Evolutionary conservation across 2,329 filamentous ascomycete genomes (phyloP), one percentile per base, ranked within the genome.

Genomic region (Zymoseptoria brevis): DNA sequence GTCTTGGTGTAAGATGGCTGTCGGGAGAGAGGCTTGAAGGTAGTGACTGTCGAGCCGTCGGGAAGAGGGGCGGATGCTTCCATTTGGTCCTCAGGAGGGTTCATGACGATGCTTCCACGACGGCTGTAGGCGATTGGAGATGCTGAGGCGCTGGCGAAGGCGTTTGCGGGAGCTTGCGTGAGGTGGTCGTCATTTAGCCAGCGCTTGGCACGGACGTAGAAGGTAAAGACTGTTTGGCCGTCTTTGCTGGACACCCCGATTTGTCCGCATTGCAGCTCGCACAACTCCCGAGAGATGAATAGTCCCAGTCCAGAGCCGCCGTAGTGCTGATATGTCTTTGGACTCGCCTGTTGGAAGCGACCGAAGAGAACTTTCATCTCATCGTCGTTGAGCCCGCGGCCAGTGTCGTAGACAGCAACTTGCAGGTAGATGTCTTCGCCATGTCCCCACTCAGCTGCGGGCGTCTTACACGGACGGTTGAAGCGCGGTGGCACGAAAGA

Each of bases 261-360:
- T 30, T 77, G 74, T 4, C 77, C 77, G 49, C 77, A 76, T 57
- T 73, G 70, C 8, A 71, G 57, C 58, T 79, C 75, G 8, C 74
- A 73, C 19, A 79, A 68, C 51, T 78, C 71, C n/a, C 76, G 74
- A 3, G 74, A 75, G 55, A 79, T 79, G 66, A 77, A 77, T 0
- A 79, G 68, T 0, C 77, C 77, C 1, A 78, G 67, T 1, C 76
- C 76, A 30, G 70, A 74, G 26, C 76, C 76, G 7, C 76, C 76
- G 48, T 79, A 78, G 35, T 75, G 74, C 26, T 67, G 67, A 53
- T 71, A 67, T 1, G 71, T 72, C 55, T 71, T 71, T 6, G 71
- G 69, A 11, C 62, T 64, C 8, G 67, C 69, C 48, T 73, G 76
- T 64, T 70, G 67, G 53, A 77, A 78, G 7, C 76, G 69, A 53